Conservation (phyloP, 495 filamentous ascomycete genomes). For the Lophiotrema nucula region DNA sequence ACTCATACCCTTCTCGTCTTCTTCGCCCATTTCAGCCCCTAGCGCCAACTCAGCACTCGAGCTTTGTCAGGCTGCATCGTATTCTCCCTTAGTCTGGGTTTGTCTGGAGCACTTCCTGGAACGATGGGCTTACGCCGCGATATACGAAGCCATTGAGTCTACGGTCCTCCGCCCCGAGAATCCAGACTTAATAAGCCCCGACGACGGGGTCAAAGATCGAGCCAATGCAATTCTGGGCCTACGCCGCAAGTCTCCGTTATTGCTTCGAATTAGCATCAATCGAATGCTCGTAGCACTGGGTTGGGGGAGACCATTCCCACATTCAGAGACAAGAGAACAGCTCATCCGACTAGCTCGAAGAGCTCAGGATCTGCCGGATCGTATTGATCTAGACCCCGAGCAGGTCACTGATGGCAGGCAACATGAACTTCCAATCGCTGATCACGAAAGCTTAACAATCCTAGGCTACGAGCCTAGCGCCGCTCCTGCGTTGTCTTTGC, state of each 20-base stretch:
- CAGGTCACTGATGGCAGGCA: too few species aligned
- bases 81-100: constrained; percentile 24
- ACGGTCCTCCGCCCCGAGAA: constrained; percentile 10
- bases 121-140: constrained; percentile 8
- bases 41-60: constrained; percentile 1
- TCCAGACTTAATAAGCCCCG: constrained; percentile 10
- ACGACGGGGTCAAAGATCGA: constrained; percentile 11
- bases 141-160: constrained; percentile 21
- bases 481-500: neutral
- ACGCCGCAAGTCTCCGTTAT: neutral
- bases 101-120: constrained; percentile 16
- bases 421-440: neutral
- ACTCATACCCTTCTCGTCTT: constrained; percentile 26
- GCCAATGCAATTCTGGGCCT: constrained; percentile 2
- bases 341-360: neutral
- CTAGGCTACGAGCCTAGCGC: neutral
- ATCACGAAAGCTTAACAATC: neutral
- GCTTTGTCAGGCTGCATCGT: neutral
- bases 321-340: neutral
- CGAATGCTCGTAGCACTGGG: constrained; percentile 11
- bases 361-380: neutral
- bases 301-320: constrained; percentile 8
- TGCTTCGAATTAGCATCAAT: constrained; percentile 7
- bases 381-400: too few species aligned
- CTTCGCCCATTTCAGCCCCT: constrained; percentile 12